These are phyloP conservation scores for Tremella fuciformis DNA, from an alignment of 768 basidiomycete species.

Conservation along the genomic window DNA sequence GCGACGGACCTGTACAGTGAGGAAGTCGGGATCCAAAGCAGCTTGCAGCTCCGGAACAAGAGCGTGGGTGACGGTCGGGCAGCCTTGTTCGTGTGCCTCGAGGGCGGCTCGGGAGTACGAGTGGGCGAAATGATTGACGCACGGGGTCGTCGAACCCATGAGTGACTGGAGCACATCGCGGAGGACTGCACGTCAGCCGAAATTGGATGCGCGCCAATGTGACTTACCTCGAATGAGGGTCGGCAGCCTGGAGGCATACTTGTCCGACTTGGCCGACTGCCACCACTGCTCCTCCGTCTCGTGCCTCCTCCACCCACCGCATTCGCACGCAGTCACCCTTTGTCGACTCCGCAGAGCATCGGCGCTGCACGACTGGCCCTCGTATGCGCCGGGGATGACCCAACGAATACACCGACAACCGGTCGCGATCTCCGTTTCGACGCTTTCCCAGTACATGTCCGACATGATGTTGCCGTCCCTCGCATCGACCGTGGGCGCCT, in stretches of 20 bases:
- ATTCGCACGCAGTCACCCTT: constrained; percentile 25
- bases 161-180: constrained; percentile 77
- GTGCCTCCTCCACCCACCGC: constrained; percentile 37
- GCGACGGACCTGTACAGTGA: constrained; percentile 75
- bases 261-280: constrained; percentile 11
- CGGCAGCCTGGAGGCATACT: constrained; percentile 36
- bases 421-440: constrained; percentile 70
- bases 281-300: constrained; percentile 34
- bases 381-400: constrained; percentile 13
- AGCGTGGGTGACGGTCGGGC: constrained; percentile 62
- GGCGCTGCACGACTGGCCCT: neutral
- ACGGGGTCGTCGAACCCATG: constrained; percentile 66
- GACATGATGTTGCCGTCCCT: constrained; percentile 55
- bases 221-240: constrained; percentile 40
- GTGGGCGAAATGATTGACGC: constrained; percentile 38
- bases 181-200: constrained; percentile 58
- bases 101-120: constrained; percentile 36
- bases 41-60: constrained; percentile 66
- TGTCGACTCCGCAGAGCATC: constrained; percentile 6
- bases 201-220: neutral
- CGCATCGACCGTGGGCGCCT: constrained; percentile 35
- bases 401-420: constrained; percentile 61
- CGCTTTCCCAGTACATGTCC: constrained; percentile 81
- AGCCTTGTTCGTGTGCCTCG: constrained; percentile 52
- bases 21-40: constrained; percentile 75